Evolutionary conservation across 768 basidiomycete genomes (phyloP).

Genomic region (Pulveroboletus ravenelii): DNA sequence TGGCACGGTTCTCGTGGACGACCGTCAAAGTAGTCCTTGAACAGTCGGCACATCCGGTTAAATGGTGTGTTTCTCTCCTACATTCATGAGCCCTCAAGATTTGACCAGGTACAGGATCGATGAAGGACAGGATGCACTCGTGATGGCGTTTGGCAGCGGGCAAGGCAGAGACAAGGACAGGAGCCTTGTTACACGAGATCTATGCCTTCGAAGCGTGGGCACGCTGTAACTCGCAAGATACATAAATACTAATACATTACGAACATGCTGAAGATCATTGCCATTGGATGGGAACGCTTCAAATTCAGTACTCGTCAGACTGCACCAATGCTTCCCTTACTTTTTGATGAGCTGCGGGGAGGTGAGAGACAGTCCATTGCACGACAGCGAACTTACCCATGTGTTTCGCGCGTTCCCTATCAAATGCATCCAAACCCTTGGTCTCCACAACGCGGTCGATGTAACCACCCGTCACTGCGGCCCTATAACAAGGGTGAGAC

Average conservation of each 20-base stretch:
- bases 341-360: conserved; percentile 11
- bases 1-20: conserved; percentile 94
- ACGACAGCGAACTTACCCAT: conserved; percentile 13
- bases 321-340: conserved; percentile 6
- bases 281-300: neutral
- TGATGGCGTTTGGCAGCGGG: conserved; percentile 68
- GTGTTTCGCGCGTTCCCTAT: conserved; percentile 19
- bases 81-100: neutral
- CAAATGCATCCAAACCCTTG: conserved; percentile 20
- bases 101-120: conserved; percentile 57
- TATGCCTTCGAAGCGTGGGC: conserved; percentile 66
- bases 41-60: conserved; percentile 68
- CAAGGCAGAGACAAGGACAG: conserved; percentile 75
- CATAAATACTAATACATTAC: conserved; percentile 14
- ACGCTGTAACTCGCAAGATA: conserved; percentile 40
- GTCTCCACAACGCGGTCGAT: conserved; percentile 25
- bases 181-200: conserved; percentile 64
- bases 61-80: conserved; percentile 56
- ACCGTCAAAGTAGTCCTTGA: conserved; percentile 85
- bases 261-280: neutral
- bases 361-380: neutral
- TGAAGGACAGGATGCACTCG: conserved; percentile 71
- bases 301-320: conserved; percentile 16
- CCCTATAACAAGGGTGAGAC: conserved; percentile 12
- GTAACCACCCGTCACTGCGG: conserved; percentile 23